Evolutionary conservation across 805 yeast species (phyloP).

Genomic region (Saccharomycopsis fibuligera): DNA sequence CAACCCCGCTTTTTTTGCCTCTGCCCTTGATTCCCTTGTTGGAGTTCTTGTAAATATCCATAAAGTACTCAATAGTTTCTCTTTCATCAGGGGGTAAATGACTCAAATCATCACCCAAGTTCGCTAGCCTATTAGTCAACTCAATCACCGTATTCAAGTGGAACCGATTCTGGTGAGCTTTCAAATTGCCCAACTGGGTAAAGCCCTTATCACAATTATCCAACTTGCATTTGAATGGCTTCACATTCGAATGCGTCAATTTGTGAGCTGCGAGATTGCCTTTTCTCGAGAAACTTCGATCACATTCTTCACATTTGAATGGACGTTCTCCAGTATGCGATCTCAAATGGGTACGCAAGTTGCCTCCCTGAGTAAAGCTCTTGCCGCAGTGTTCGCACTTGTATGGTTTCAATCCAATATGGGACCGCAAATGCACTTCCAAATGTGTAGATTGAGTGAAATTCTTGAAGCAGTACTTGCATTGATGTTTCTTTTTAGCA

Average conservation of each 20-base stretch:
- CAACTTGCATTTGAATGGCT: slow-evolving; percentile 74
- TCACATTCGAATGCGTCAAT: slow-evolving; percentile 70
- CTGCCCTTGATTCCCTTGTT: slow-evolving; percentile 91
- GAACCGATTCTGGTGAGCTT: slow-evolving; percentile 89
- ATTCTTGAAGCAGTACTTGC: slow-evolving; percentile 70
- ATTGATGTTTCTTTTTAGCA: slow-evolving; percentile 50
- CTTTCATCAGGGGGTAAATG: slow-evolving; percentile 55
- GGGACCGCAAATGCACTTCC: slow-evolving; percentile 84
- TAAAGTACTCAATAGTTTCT: slow-evolving; percentile 69
- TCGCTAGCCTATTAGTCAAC: slow-evolving; percentile 63
- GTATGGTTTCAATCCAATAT: slow-evolving; percentile 81
- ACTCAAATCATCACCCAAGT: slow-evolving; percentile 43
- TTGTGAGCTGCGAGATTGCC: slow-evolving; percentile 89
- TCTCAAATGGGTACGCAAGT: slow-evolving; percentile 76
- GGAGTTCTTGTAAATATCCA: slow-evolving; percentile 76
- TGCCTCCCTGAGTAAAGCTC: slow-evolving; percentile 85
- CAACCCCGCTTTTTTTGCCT: slow-evolving; percentile 46
- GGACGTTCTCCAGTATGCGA: slow-evolving; percentile 93
- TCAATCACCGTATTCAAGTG: slow-evolving; percentile 66
- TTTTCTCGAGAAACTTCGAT: slow-evolving; percentile 74
- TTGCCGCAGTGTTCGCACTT: slow-evolving; percentile 75
- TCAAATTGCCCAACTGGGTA: slow-evolving; percentile 88
- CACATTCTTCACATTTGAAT: slow-evolving; percentile 70
- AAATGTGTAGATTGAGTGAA: slow-evolving; percentile 89
- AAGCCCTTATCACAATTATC: slow-evolving; percentile 80